A percentile compares a stretch with the other conserved stretches of the same genome.
Conservation (phyloP, 805 yeast genomes). For the Lipomyces orientalis region DNA sequence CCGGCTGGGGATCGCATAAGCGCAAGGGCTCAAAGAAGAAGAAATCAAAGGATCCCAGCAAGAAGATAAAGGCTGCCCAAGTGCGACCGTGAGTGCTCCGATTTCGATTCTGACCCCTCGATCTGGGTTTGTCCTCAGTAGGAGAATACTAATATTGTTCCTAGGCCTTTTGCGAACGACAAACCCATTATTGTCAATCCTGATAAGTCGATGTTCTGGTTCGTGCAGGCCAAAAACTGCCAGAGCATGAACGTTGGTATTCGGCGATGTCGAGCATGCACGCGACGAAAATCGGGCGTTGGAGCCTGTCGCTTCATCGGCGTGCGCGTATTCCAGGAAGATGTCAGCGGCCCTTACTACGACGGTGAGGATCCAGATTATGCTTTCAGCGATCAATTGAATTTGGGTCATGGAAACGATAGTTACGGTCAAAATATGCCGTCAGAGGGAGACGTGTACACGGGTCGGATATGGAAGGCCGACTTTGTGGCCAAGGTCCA, state of each 20-base stretch:
- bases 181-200: slow-evolving; percentile 31
- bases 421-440: not conserved
- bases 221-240: slow-evolving; percentile 32
- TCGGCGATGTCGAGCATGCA: slow-evolving; percentile 35
- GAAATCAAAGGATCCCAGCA: slow-evolving; percentile 7
- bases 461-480: slow-evolving; percentile 10
- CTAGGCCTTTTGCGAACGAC: slow-evolving; percentile 26
- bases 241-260: slow-evolving; percentile 27
- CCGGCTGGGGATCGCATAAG: not conserved
- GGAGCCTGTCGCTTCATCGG: slow-evolving; percentile 37
- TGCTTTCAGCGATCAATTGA: slow-evolving; percentile 22
- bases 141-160: not conserved
- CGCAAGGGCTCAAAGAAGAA: slow-evolving; percentile 5
- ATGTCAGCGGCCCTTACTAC: slow-evolving; percentile 22
- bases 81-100: slow-evolving; percentile 14
- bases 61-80: slow-evolving; percentile 5
- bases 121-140: not conserved
- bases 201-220: slow-evolving; percentile 18
- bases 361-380: slow-evolving; percentile 31
- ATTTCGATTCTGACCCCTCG: not conserved
- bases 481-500: not conserved
- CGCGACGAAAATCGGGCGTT: slow-evolving; percentile 35
- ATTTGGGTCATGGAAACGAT: not conserved
- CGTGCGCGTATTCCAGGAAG: slow-evolving; percentile 30
- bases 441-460: slow-evolving; percentile 1